A percentile compares a stretch with the other conserved stretches of the same genome.
phyloP scores from a whole-genome alignment of 2,329 filamentous ascomycete genomes.

The Scedosporium minutisporum region DNA sequence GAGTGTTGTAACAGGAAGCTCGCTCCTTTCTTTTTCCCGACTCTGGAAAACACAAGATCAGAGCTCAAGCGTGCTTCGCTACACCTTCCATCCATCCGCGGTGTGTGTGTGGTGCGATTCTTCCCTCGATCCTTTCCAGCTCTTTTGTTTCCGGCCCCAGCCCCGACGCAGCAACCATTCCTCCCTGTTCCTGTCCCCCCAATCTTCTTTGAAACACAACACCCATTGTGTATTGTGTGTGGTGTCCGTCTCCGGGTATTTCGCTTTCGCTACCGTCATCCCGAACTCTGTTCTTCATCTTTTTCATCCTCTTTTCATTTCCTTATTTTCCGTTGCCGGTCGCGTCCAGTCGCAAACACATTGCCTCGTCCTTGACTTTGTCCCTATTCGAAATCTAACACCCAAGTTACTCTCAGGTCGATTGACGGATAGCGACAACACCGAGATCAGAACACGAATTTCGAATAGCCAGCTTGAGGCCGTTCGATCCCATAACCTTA shows the following conservation, averaged over 20 bases:
- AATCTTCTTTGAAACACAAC: background rate
- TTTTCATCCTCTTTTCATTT: background rate
- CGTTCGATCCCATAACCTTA: background rate
- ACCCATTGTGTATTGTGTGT: background rate
- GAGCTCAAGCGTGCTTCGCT: background rate
- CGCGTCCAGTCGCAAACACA: background rate
- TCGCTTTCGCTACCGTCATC: background rate
- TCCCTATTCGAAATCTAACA: background rate
- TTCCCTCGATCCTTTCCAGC: background rate
- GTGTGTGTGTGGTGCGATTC: background rate
- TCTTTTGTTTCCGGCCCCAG: background rate
- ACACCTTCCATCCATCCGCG: background rate
- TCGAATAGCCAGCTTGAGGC: background rate
- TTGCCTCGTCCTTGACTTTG: background rate
- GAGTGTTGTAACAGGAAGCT: background rate
- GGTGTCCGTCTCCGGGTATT: background rate
- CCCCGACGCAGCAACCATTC: background rate
- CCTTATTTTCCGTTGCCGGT: background rate
- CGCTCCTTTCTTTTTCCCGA: background rate
- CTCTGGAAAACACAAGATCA: background rate
- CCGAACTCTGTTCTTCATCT: background rate
- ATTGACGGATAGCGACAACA: background rate
- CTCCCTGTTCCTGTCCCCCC: background rate
- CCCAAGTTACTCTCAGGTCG: background rate
- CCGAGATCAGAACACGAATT: background rate